Evolutionary conservation across 2,329 filamentous ascomycete species (phyloP).

Genomic region (Dactylellina drechsleri): DNA sequence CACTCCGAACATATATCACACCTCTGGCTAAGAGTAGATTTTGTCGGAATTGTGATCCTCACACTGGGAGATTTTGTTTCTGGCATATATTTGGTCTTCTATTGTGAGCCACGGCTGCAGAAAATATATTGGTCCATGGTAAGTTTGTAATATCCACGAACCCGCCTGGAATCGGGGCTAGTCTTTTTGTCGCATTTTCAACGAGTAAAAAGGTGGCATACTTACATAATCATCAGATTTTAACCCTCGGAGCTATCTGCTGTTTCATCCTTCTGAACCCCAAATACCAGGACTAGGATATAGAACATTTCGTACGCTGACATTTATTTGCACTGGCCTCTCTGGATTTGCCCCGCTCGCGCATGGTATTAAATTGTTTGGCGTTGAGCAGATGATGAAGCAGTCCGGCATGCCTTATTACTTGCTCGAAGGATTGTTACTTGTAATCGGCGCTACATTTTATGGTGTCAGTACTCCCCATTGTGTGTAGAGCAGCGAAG

Average conservation of each 20-base stretch:
- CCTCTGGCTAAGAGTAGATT: conserved; percentile 63
- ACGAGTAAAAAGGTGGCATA: neutral
- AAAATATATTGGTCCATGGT: conserved; percentile 62
- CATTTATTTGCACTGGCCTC: conserved; percentile 62
- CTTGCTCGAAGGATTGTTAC: conserved; percentile 62
- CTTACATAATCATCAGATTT: conserved; percentile 59
- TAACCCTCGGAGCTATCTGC: conserved; percentile 60
- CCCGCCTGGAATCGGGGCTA: too few species aligned
- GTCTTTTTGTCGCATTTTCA: neutral
- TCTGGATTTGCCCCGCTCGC: conserved; percentile 62
- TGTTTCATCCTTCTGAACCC: conserved; percentile 62
- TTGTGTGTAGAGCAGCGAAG: too few species aligned
- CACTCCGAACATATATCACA: conserved; percentile 61
- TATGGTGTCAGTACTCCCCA: conserved; percentile 61
- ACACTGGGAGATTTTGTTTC: conserved; percentile 62
- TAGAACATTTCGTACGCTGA: conserved; percentile 61
- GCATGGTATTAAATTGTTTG: conserved; percentile 60
- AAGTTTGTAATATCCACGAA: conserved; percentile 4
- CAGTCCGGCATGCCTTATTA: conserved; percentile 64
- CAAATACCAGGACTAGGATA: conserved; percentile 61
- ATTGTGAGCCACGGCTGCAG: conserved; percentile 61
- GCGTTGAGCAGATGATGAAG: conserved; percentile 61
- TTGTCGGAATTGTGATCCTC: conserved; percentile 61
- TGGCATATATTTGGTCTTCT: conserved; percentile 62
- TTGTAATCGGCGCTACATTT: conserved; percentile 61